phyloP scores from a whole-genome alignment of 2,329 filamentous ascomycete species.

The Penicillium sp. region DNA sequence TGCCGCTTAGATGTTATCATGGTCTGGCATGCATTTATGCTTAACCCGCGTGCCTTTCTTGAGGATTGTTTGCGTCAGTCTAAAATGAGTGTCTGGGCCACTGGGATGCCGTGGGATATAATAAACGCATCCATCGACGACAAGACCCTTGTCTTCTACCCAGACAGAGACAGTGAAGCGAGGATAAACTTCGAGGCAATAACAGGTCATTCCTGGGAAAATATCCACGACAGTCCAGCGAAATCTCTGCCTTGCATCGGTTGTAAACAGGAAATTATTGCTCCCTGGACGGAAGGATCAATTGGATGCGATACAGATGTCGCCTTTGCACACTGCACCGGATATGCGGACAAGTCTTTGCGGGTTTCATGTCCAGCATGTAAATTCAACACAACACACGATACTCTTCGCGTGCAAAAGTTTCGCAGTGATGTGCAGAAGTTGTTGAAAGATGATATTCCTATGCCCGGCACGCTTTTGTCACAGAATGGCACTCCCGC shows the following conservation, averaged over 20 bases:
- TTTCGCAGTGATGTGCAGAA: constrained; percentile 50
- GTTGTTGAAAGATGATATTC: constrained; percentile 41
- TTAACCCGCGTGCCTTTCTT: constrained; percentile 65
- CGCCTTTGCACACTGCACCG: constrained; percentile 21
- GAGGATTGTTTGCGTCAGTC: constrained; percentile 61
- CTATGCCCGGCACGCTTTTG: constrained; percentile 62
- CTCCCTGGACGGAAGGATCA: constrained; percentile 52
- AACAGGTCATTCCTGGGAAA: constrained; percentile 53
- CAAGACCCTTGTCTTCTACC: constrained; percentile 38
- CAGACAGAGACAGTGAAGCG: constrained; percentile 38
- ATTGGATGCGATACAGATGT: constrained; percentile 18
- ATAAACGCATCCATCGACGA: constrained; percentile 52
- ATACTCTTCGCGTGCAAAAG: constrained; percentile 53
- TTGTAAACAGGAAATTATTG: constrained; percentile 39
- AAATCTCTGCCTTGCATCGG: constrained; percentile 41
- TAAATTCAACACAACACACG: constrained; percentile 44
- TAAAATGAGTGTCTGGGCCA: constrained; percentile 50
- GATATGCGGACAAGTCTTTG: constrained; percentile 43
- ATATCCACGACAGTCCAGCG: constrained; percentile 42
- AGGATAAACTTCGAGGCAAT: constrained; percentile 41
- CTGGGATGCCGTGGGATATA: constrained; percentile 58
- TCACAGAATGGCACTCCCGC: constrained; percentile 47
- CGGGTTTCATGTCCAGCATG: constrained; percentile 46
- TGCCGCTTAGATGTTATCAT: constrained; percentile 56
- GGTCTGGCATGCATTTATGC: constrained; percentile 71